Evolutionary conservation across 441 rosid genomes (phyloP).

Genomic region (Omphalea diandra): DNA sequence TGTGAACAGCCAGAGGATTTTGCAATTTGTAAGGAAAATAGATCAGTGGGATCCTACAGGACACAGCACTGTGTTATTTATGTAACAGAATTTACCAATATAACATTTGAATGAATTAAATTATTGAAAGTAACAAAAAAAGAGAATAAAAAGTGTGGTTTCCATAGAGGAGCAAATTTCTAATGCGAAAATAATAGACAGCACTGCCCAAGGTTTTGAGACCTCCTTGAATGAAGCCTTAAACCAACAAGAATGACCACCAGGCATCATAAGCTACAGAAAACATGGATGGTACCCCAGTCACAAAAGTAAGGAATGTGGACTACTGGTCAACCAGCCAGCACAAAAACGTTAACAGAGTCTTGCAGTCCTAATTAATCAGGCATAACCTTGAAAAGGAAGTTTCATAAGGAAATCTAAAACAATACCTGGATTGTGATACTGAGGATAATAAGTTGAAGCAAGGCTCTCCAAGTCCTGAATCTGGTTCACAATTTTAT

Average conservation of each 20-base stretch:
- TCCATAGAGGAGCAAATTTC: background rate
- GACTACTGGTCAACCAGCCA: background rate
- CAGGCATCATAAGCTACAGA: background rate
- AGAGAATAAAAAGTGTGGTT: background rate
- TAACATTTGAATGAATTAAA: slow-evolving; percentile 6
- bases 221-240: background rate
- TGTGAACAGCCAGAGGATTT: background rate
- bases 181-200: background rate
- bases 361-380: background rate
- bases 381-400: too few species aligned
- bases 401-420: background rate
- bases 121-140: background rate
- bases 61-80: too few species aligned
- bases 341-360: background rate
- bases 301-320: background rate
- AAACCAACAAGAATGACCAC: background rate
- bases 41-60: background rate
- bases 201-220: background rate
- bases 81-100: too few species aligned
- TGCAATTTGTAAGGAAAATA: background rate
- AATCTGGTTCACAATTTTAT: slow-evolving; percentile 29
- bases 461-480: slow-evolving; percentile 59
- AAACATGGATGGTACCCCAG: background rate
- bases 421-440: slow-evolving; percentile 70
- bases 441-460: slow-evolving; percentile 56